Base-by-base conservation (phyloP, 306 rosid genomes). In the Ziziphus jujuba region DNA sequence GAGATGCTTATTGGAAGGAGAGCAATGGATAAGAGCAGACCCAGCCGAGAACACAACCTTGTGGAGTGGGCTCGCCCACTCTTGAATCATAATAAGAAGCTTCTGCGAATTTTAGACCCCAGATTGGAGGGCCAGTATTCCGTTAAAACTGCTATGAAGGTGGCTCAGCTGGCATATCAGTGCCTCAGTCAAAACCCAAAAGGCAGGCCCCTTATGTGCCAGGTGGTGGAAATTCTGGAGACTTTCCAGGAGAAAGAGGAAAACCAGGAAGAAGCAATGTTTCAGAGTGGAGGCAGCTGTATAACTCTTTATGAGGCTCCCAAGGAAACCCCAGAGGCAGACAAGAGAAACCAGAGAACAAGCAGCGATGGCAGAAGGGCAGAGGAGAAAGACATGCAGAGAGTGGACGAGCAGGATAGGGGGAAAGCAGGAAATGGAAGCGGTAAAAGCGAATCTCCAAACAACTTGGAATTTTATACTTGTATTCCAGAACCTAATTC, bases 21-120 rank as follows among this genome's bases (percentile, higher is more conserved):
- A 79, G 96, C 97, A 35, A 79, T 91, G 80, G 97, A 91, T 81
- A 88, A 88, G 80, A 88, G 97, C 80, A 86, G 93, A 71, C 96
- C 97, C 13, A 89, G 96, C 85, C 83, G 88, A 74, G 96, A 91
- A 73, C 96, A 91, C 76, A 91, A 86, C 84, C 72, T 91, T 63
- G 97, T 91, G 48, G 97, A 88, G 79, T 91, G 97, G 97, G 96
- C 97, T 7, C 91, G 96, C 28, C 97, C 97, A 0, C 80, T 91
- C 40, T 66, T 91, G 80, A 91, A 81, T 78, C 80, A 91, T 78
- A 91, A 91, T 49, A 91, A 88, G 74, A 91, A 88, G 73, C 78
- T 91, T 9, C 56, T 86, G 72, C 79, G 78, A 71, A 91, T 91
- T 65, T 63, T 91, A 74, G 97, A 91, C 61, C 97, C 96, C 31